Conservation (phyloP, 2,329 filamentous ascomycete genomes). For the Claviceps sp. region DNA sequence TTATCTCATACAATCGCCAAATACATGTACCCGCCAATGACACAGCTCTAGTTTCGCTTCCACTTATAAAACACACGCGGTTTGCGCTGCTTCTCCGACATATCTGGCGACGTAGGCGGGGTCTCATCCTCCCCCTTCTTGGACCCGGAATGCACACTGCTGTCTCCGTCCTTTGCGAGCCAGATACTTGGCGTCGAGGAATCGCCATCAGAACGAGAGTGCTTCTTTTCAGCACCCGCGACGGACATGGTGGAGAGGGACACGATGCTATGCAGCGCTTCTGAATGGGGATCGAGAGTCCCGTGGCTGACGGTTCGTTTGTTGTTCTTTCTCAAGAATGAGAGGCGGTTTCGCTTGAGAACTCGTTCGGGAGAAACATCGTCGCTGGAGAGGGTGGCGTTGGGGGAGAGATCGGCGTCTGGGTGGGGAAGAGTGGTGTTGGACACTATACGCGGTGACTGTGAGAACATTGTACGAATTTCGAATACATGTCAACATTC, state of each 20-base stretch:
- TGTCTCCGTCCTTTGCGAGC: conserved; percentile 24
- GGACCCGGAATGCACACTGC: conserved; percentile 20
- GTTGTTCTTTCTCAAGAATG: conserved; percentile 33
- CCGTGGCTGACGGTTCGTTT: conserved; percentile 34
- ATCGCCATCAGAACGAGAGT: conserved; percentile 10
- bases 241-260: conserved; percentile 18
- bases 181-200: conserved; percentile 17
- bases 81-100: conserved; percentile 15
- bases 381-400: conserved; percentile 42
- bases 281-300: conserved; percentile 24
- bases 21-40: not conserved
- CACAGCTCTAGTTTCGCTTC: conserved; percentile 1
- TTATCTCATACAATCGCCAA: conserved; percentile 6
- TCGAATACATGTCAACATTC: not conserved
- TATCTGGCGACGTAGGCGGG: conserved; percentile 23
- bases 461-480: not conserved
- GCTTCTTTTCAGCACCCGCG: conserved; percentile 12
- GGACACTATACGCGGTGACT: conserved; percentile 20
- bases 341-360: conserved; percentile 29
- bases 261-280: conserved; percentile 19
- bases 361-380: conserved; percentile 33
- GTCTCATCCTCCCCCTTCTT: conserved; percentile 19
- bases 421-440: conserved; percentile 52
- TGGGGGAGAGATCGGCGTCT: conserved; percentile 43
- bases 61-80: conserved; percentile 10